Evolutionary conservation across 1,284 basidiomycete genomes (phyloP), one percentile per base, ranked within the genome.

Genomic region (Entoloma clypeatum): DNA sequence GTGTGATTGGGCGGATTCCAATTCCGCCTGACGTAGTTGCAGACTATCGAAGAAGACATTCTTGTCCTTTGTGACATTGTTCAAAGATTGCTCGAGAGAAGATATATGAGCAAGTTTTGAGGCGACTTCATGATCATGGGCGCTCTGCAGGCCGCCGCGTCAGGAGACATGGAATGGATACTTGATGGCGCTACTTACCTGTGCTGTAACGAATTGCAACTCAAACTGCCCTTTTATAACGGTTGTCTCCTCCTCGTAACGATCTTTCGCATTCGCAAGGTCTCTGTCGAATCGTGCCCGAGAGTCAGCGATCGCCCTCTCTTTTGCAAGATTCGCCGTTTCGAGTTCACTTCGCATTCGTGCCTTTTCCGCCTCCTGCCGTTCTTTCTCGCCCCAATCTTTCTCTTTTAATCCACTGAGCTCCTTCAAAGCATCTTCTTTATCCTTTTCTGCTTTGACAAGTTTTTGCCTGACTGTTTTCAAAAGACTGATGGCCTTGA

Each of bases 381-480:
- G 82, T 41, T 86, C 85, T 41, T 68, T 69, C 30, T 77, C 79
- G 34, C 68, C 71, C 53, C 69, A 72, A 40, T 78, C 81, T 49
- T 69, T 77, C 25, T 84, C 85, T 46, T 72, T 79, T 29, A 70
- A 34, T 4, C 61, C 56, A 8, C 62, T 59, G 17, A 70, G 50
- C 47, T 88, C 84, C 56, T 78, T 82, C 40, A 71, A 40, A 1
- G 72, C 68, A 45, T 93, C 91, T 42, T 95, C 92, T 55, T 80
- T 81, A 22, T 95, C 92, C 67, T 91, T 92, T 63, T 96, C 92
- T 2, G 89, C 81, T 60, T 92, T 95, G 31, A 94, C 87, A 14
- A 92, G 68, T 62, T 95, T 96, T 62, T 90, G 83, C 37, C 93
- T 69, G n/a, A 96, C 88, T 2, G 91, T 86, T 68, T 95, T 95